Evolutionary conservation across 345 rosid genomes (phyloP).

Genomic region (Melaleuca quinquenervia): DNA sequence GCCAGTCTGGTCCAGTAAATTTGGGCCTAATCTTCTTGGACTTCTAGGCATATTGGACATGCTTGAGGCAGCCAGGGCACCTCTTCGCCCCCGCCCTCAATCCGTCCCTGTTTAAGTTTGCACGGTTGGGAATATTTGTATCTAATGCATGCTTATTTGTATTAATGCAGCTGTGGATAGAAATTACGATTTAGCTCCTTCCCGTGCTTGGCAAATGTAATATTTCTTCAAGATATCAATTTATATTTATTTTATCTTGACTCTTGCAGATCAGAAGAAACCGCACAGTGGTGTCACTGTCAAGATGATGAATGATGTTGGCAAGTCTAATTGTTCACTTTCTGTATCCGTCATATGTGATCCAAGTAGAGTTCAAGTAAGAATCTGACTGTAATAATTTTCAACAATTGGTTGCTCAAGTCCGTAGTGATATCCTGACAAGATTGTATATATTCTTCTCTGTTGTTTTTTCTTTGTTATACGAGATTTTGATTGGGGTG

Average conservation of each 20-base stretch:
- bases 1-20: not conserved
- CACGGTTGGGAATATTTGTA: not conserved
- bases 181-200: not conserved
- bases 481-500: not conserved
- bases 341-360: constrained; percentile 74
- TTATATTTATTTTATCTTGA: constrained; percentile 5
- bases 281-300: constrained; percentile 75
- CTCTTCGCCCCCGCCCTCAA: not conserved
- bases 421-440: not conserved
- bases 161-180: not conserved
- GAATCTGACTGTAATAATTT: constrained; percentile 2
- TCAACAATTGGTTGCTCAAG: not conserved
- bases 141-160: not conserved
- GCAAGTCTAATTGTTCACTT: constrained; percentile 53
- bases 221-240: not conserved
- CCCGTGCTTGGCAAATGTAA: not conserved
- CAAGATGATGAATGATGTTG: constrained; percentile 43
- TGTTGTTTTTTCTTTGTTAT: constrained; percentile 9
- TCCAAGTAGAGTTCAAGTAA: constrained; percentile 50
- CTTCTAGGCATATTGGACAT: not conserved
- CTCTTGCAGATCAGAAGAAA: constrained; percentile 48
- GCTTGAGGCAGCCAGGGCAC: not conserved
- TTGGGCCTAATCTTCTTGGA: not conserved
- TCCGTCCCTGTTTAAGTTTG: not conserved
- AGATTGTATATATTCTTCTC: not conserved